Evolutionary conservation across 2,329 filamentous ascomycete species (phyloP).

Genomic region (Nemania sp.): DNA sequence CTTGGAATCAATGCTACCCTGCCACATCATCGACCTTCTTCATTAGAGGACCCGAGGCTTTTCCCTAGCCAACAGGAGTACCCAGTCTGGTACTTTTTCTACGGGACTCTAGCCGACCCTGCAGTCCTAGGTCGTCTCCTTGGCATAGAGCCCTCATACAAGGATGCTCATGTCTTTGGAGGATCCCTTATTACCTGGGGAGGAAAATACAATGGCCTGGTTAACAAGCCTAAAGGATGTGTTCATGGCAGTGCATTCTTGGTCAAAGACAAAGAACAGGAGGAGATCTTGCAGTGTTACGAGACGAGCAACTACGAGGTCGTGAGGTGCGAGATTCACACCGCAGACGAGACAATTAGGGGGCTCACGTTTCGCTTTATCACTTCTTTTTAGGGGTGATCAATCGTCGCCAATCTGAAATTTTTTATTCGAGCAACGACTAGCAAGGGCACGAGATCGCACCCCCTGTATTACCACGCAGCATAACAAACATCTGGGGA

Average conservation of each 20-base stretch:
- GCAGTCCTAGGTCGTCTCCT: constrained; percentile 39
- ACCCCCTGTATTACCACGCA: no score
- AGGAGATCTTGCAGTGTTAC: constrained; percentile 14
- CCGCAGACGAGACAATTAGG: not conserved
- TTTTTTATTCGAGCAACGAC: no score
- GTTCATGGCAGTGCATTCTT: constrained; percentile 10
- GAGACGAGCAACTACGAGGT: constrained; percentile 15
- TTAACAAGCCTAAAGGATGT: not conserved
- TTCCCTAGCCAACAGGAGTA: constrained; percentile 22
- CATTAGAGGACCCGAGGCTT: not conserved
- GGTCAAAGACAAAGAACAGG: constrained; percentile 6
- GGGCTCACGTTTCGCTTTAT: constrained; percentile 17
- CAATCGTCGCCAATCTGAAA: no score
- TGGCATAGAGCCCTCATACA: constrained; percentile 2
- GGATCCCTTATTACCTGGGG: constrained; percentile 12
- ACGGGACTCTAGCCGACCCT: constrained; percentile 43
- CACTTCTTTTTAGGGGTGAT: no score
- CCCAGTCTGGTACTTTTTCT: constrained; percentile 49
- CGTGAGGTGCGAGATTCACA: constrained; percentile 9
- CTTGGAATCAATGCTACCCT: constrained; percentile 16
- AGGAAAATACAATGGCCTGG: constrained; percentile 17
- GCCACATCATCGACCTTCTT: constrained; percentile 10
- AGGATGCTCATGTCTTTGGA: constrained; percentile 3
- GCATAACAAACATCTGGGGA: no score
- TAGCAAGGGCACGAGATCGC: no score